phyloP scores from a whole-genome alignment of 305 asterid species.

The Rubia occidens region DNA sequence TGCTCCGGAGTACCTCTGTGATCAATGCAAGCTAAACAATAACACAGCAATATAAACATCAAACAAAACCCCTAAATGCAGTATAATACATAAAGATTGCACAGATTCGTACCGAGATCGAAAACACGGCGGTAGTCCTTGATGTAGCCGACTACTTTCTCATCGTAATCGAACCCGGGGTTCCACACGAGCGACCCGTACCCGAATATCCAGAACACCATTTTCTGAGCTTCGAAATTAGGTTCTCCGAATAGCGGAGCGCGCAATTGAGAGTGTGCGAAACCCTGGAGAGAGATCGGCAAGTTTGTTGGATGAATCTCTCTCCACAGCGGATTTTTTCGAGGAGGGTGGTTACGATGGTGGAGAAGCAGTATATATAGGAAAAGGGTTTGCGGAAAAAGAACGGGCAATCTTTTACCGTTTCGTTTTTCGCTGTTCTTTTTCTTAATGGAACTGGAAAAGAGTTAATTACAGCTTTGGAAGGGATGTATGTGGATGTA shows the following conservation, averaged over 20 bases:
- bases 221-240: conserved; percentile 12
- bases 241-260: background rate
- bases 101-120: conserved; percentile 58
- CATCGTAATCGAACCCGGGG: conserved; percentile 86
- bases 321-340: background rate
- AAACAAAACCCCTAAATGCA: background rate
- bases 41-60: background rate
- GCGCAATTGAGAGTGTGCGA: background rate
- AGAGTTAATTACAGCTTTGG: background rate
- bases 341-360: background rate
- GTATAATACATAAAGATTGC: background rate
- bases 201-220: conserved; percentile 96
- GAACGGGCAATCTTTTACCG: background rate
- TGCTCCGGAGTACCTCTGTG: conserved; percentile 93
- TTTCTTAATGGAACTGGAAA: background rate
- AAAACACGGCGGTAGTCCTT: conserved; percentile 81
- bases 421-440: background rate
- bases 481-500: background rate
- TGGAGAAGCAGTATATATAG: background rate
- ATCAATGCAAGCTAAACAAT: conserved; percentile 75
- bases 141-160: conserved; percentile 67
- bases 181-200: conserved; percentile 97
- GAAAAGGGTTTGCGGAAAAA: background rate
- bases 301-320: background rate
- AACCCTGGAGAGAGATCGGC: conserved; percentile 7